Evolutionary conservation across 306 rosid species (phyloP).

Genomic region (Cucurbita maxima): DNA sequence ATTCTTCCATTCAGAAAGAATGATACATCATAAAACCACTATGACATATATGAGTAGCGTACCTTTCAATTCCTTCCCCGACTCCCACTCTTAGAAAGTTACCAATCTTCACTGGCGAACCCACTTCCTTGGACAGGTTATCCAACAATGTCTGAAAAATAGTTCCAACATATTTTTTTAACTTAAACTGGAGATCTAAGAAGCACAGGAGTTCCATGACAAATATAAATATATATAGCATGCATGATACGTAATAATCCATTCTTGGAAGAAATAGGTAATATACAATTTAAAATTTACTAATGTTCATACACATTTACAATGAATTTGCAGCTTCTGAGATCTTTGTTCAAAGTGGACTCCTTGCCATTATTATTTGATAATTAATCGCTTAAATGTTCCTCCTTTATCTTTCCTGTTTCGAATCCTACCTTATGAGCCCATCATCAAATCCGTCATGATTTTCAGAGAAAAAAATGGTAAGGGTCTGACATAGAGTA

Average conservation of each 20-base stretch:
- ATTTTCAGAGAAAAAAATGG: too few species aligned
- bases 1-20: not conserved
- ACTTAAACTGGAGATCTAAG: not conserved
- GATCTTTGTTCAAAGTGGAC: not conserved
- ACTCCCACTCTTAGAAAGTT: slow-evolving; percentile 83
- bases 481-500: too few species aligned
- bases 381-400: not conserved
- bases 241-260: not conserved
- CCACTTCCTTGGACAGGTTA: slow-evolving; percentile 69
- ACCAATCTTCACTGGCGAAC: slow-evolving; percentile 65
- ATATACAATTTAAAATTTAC: not conserved
- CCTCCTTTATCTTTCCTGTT: not conserved
- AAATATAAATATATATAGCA: not conserved
- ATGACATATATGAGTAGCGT: slow-evolving; percentile 4
- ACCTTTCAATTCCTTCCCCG: slow-evolving; percentile 88
- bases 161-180: not conserved
- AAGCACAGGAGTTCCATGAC: not conserved
- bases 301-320: not conserved
- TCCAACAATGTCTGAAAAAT: slow-evolving; percentile 42
- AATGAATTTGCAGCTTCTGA: not conserved
- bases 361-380: not conserved
- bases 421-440: too few species aligned
- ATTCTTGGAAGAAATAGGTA: not conserved
- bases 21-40: not conserved
- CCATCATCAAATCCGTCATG: too few species aligned